These are phyloP conservation scores for Aspergillus puulaauensis DNA, from an alignment of 2,329 filamentous ascomycete species.

Conservation along the genomic window DNA sequence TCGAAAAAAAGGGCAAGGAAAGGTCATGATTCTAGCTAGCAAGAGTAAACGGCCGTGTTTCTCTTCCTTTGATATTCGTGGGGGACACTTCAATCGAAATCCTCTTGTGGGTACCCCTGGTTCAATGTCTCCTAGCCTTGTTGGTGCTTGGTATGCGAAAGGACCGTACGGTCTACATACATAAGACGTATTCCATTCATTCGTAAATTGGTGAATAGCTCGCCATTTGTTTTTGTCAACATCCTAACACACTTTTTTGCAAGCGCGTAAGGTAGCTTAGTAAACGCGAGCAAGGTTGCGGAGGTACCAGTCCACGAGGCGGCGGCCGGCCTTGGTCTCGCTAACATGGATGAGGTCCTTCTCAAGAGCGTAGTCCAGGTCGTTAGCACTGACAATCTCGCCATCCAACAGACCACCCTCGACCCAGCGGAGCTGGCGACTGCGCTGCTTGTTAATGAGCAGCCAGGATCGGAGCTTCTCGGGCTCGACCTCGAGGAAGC, in stretches of 20 bases:
- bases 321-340: constrained; percentile 95
- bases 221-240: neutral
- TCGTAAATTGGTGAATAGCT: neutral
- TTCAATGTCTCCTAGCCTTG: neutral
- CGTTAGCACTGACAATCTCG: constrained; percentile 87
- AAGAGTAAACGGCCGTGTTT: neutral
- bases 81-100: neutral
- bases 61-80: neutral
- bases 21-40: constrained; percentile 11
- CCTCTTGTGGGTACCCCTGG: neutral
- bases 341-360: constrained; percentile 98
- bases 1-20: constrained; percentile 12
- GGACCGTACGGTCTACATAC: neutral
- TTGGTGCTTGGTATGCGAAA: neutral
- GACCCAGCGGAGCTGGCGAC: constrained; percentile 90
- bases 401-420: constrained; percentile 89
- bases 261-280: constrained; percentile 47
- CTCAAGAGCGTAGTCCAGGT: constrained; percentile 96
- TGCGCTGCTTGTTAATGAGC: constrained; percentile 97
- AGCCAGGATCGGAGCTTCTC: constrained; percentile 93
- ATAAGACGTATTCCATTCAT: neutral
- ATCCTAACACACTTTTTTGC: neutral
- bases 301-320: constrained; percentile 98
- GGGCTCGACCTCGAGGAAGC: constrained; percentile 95
- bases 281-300: constrained; percentile 95